A percentile compares a stretch with the other conserved stretches of the same genome.
Evolutionary conservation across 306 rosid genomes (phyloP).

Genomic region (Ormosia semicastrata): DNA sequence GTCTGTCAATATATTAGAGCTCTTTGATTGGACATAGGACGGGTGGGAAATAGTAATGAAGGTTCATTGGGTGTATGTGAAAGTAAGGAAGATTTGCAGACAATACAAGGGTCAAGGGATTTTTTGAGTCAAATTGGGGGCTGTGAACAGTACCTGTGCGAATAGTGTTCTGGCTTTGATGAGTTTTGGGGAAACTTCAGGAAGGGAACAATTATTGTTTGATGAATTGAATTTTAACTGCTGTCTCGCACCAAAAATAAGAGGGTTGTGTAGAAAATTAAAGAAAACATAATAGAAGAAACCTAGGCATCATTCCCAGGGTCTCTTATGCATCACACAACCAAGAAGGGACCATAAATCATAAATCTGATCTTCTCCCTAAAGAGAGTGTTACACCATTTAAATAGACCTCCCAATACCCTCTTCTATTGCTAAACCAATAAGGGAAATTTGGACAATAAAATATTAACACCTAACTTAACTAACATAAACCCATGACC

Average conservation of each 20-base stretch:
- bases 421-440: background rate
- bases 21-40: background rate
- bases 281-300: background rate
- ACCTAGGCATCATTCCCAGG: background rate
- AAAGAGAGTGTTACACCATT: background rate
- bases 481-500: background rate
- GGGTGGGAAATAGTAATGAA: background rate
- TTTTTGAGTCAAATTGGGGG: background rate
- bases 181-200: background rate
- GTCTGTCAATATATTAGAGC: background rate
- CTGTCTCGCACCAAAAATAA: background rate
- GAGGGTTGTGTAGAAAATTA: background rate
- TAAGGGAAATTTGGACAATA: slow-evolving; percentile 5
- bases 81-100: background rate
- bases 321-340: background rate
- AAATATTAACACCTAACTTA: background rate
- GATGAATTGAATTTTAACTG: background rate
- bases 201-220: background rate
- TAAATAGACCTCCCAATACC: background rate
- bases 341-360: background rate
- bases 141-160: background rate
- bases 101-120: background rate
- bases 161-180: background rate
- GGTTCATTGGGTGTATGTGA: background rate
- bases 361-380: background rate